Evolutionary conservation across 2,329 filamentous ascomycete species (phyloP), one percentile per base, ranked within the genome.

Genomic region (Zasmidium citrigriseum): DNA sequence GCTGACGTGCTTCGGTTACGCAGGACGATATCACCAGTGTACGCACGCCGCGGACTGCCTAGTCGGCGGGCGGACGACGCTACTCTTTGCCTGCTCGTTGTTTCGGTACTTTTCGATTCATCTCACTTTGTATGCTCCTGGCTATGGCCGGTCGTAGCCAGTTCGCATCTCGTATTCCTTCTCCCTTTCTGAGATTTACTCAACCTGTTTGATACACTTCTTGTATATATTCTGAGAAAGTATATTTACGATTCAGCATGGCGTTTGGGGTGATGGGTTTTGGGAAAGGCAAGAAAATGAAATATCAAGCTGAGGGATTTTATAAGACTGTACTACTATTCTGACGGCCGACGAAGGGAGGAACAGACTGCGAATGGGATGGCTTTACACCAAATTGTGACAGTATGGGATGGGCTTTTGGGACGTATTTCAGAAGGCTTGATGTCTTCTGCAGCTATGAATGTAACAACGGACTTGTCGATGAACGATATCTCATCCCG

Each of bases 1-100:
- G 21, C 25, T 52, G 54, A 50, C 52, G 21, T 22, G 16, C 18
- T 22, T 51, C 46, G 12, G 20, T 20, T 10, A 41, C 45, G 14
- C 60, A 70, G 60, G 67, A 71, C 58, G 69, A 71, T 50, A 63
- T 71, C 45, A 55, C 68, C 49, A 59, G 58, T 44, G 67, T 67
- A 52, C 66, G 47, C 52, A 50, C 34, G 50, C 57, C 53, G 27
- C 55, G 49, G 41, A 52, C 44, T 21, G 41, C 41, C 51, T 44
- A 45, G 22, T 22, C 18, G 21, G 34, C 25, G 20, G 25, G 25
- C 29, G 5, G n/a, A 5, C 12, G 20, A 12, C 50, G 25, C 48
- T 29, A 1, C 3, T 18, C 18, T 16, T n/a, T 38, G n/a, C 46
- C 22, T 23, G 38, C 22, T 45, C 16, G 44, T 34, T 38, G 14